Evolutionary conservation across 306 rosid genomes (phyloP), one percentile per base, ranked within the genome.

Genomic region (Chamaecrista fasciculata): DNA sequence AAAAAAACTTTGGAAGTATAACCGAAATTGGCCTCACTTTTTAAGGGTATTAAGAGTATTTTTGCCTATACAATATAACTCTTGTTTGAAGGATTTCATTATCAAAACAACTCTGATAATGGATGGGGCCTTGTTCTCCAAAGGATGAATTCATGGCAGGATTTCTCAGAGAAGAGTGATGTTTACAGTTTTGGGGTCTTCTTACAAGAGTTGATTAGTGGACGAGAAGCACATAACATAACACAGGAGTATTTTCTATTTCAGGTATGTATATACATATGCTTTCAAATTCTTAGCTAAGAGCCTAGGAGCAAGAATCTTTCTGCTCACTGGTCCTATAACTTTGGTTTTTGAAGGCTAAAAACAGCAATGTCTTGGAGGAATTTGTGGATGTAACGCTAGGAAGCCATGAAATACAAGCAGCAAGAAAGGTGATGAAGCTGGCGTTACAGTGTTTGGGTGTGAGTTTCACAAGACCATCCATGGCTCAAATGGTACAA

Each of bases 111-210:
- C n/a, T n/a, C n/a, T n/a, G n/a, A n/a, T n/a, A n/a, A n/a, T n/a
- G n/a, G n/a, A n/a, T n/a, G n/a, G n/a, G n/a, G n/a, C 47, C 26
- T 33, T 46, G 47, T 68, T 61, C 9, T 66, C 4, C 37, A 8
- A 73, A 89, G 96, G 90, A 84, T 86, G 70, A 86, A 78, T 59
- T 63, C 48, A 57, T 70, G 78, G 29, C 72, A 72, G 74, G 76
- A 60, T 10, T 81, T 52, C 47, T 77, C 86, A 12, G 88, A 82
- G 77, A 77, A 79, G 61, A 81, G 85, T 73, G 92, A 89, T 70
- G 88, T 89, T 65, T 80, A 86, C 78, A 86, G 88, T 49, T 86
- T 82, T 12, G 96, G 96, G 65, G 87, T 86, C 53, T 89, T 89
- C 81, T 77, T 89, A 58, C 71, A 86, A n/a, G 96, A 89, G 78